Base-by-base conservation (phyloP, 148 eudicot genomes). In the Diospyros lotus region DNA sequence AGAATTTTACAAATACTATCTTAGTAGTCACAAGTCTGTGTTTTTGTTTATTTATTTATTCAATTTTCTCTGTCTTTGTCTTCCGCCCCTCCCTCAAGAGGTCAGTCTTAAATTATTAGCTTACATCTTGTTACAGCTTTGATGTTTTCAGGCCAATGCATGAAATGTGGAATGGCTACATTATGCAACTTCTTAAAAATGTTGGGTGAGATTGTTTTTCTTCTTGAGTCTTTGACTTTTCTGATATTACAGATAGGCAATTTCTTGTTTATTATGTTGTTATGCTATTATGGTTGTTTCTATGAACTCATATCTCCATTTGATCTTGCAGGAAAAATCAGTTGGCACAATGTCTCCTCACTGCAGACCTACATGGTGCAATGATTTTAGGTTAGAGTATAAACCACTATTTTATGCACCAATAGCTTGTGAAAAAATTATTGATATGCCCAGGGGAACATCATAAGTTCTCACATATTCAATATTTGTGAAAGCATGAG, bases 291-390 rank as follows among this genome's bases (percentile, higher is more conserved):
- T 60, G 12, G 14, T 55, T 55, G 12, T 55, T 10, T 2, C 12
- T 55, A 9, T 6, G 59, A 55, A 13, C 15, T 55, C 14, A 18
- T 17, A 3, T 48, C 52, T 69, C 46, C 38, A 11, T 68, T 61
- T 63, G 6, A 66, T 63, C 51, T 80, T 78, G 81, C 84, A 91
- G 98, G 87, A 89, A 82, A 75, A 86, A 87, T 79, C 87, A 93
- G 65, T 69, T 88, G 76, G 90, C 98, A 17, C 87, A 84, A 48
- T 75, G 84, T 80, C 93, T 93, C 46, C 84, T 87, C 71, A 80
- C 77, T 82, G 98, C 96, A 51, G 93, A 93, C 84, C 81, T 93
- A 72, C 98, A 91, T 72, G 98, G 98, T 78, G 90, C 98, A 69
- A 75, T 91, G 74, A 83, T 93, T 83, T 78, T 88, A 86, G 92